Evolutionary conservation across 2,329 filamentous ascomycete genomes (phyloP), one percentile per base, ranked within the genome.

Genomic region (Colletotrichum ledebouriae): DNA sequence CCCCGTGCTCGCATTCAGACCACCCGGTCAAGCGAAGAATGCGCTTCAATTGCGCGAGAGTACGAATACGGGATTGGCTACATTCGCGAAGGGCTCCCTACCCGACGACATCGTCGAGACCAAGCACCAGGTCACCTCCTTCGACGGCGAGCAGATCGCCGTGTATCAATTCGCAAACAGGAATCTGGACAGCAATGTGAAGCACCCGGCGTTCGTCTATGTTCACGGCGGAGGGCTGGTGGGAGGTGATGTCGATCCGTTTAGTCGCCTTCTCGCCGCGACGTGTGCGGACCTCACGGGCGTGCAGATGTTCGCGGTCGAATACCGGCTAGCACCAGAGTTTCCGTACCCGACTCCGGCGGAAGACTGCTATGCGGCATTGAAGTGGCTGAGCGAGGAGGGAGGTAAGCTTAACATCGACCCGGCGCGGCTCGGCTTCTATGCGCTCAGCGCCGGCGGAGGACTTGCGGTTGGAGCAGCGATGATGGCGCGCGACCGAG

Each of bases 291-390:
- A 67, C 1, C 20, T 73, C 3, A 74, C 76, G 3, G 76, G 77
- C 0, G 74, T 82, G 3, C 76, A 75, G 5, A 73, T 81, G 42
- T 75, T 81, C 47, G 75, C 75, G 0, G 73, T 83, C 17, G 79
- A 83, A 20, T 85, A 83, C 72, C 77, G 82, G 2, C 75, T 82
- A 0, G 78, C 82, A 0, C 83, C 83, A 0, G 83, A 85, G 65
- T 66, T 79, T 29, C 76, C 73, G 1, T 77, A 77, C 11, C 80
- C 82, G 0, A 72, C 72, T 0, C 76, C 75, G 0, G 70, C 78
- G 0, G 76, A 80, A 49, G 82, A 84, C 66, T 75, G 75, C 59
- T 80, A 80, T 66, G 75, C 75, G 0, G 74, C 67, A 0, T 57
- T 79, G 0, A 20, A 67, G 15, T 79, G 74, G 73, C 29, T 79